Percentiles rank a stretch among this genome's conserved stretches.
These are phyloP conservation scores for Stereocaulon alpinum DNA, from an alignment of 495 filamentous ascomycete genomes.

Conservation along the genomic window DNA sequence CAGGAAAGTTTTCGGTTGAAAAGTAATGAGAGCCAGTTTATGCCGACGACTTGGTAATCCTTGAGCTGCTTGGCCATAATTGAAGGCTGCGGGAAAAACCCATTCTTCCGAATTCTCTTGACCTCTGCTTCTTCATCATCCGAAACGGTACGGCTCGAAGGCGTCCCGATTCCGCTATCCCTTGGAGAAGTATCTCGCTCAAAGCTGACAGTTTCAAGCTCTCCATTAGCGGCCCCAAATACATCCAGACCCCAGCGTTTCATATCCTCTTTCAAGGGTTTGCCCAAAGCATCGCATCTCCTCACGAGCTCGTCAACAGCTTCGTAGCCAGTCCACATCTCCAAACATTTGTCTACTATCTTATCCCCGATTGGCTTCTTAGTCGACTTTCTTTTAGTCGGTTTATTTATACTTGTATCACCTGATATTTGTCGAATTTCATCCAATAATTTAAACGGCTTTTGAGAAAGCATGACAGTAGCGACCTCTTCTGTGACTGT, in stretches of 20 bases:
- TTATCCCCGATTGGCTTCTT: constrained; percentile 55
- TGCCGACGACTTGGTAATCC: constrained; percentile 84
- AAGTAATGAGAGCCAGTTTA: constrained; percentile 85
- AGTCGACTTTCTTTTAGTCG: constrained; percentile 37
- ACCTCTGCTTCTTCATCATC: constrained; percentile 43
- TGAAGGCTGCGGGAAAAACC: constrained; percentile 58
- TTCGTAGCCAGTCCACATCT: constrained; percentile 63
- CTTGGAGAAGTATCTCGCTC: constrained; percentile 31
- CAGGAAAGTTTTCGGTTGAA: constrained; percentile 68
- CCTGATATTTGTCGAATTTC: constrained; percentile 53
- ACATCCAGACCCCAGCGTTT: constrained; percentile 69
- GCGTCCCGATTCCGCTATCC: constrained; percentile 70
- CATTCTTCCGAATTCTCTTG: constrained; percentile 32
- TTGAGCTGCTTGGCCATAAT: constrained; percentile 69
- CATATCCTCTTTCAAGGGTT: constrained; percentile 57
- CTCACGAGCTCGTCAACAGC: constrained; percentile 72
- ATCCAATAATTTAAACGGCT: constrained; percentile 56
- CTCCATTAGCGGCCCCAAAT: constrained; percentile 54
- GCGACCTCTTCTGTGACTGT: constrained; percentile 57
- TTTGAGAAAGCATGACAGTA: constrained; percentile 50
- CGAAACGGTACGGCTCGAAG: constrained; percentile 40
- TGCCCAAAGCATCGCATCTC: constrained; percentile 59
- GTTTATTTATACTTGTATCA: constrained; percentile 28
- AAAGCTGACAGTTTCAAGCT: constrained; percentile 57
- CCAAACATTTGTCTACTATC: constrained; percentile 58